phyloP scores from a whole-genome alignment of 2,329 filamentous ascomycete species.

The Colletotrichum cuscutae region DNA sequence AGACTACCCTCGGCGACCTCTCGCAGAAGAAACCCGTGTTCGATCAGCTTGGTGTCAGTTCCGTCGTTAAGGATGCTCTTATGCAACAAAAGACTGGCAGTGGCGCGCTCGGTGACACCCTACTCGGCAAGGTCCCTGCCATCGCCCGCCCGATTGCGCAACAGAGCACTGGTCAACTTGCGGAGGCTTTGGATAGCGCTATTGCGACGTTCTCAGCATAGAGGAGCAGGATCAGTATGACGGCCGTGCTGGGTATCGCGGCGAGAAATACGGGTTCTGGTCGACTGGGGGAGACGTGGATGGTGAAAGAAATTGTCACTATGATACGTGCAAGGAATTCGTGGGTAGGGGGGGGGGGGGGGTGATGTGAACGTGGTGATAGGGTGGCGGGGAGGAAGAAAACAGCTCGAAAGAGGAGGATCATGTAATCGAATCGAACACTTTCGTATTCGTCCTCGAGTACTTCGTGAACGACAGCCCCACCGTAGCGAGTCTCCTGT shows the following conservation, averaged over 20 bases:
- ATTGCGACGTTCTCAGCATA: constrained; percentile 20
- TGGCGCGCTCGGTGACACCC: constrained; percentile 3
- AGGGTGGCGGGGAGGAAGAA: not conserved
- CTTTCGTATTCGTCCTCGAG: constrained; percentile 10
- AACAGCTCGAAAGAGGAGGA: not conserved
- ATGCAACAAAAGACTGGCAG: constrained; percentile 22
- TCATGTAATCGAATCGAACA: constrained; percentile 20
- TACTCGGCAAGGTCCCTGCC: constrained; percentile 27
- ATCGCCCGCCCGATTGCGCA: constrained; percentile 30
- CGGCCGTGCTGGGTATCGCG: constrained; percentile 20
- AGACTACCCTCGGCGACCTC: constrained; percentile 29
- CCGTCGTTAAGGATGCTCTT: constrained; percentile 17
- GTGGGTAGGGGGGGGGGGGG: no score
- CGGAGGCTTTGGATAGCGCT: constrained; percentile 19
- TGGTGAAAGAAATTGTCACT: not conserved
- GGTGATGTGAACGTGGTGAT: not conserved
- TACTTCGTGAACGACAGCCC: not conserved
- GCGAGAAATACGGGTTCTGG: not conserved
- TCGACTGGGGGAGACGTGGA: not conserved
- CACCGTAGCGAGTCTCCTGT: not conserved
- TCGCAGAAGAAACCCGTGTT: constrained; percentile 29
- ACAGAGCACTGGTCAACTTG: constrained; percentile 26
- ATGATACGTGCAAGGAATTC: not conserved
- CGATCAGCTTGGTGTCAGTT: constrained; percentile 25
- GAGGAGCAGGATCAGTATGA: not conserved